Conservation (phyloP, 345 rosid genomes). For the Lepidium sativum region DNA sequence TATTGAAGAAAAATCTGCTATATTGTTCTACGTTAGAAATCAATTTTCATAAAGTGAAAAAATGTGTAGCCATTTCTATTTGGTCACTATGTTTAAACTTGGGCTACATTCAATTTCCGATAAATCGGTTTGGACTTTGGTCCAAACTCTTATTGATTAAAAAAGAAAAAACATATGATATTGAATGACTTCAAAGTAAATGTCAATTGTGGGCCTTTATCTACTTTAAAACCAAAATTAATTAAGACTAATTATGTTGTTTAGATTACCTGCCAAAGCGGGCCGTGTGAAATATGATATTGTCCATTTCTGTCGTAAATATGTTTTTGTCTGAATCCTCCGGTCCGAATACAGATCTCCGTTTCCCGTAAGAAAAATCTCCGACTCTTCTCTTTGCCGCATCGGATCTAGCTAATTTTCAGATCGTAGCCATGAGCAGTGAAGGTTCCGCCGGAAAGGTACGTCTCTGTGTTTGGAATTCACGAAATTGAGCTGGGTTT, state of each 20-base stretch:
- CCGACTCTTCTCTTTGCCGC: constrained; percentile 1
- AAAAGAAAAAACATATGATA: too few species aligned
- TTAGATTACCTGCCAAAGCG: background rate
- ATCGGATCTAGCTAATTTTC: background rate
- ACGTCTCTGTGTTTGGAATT: background rate
- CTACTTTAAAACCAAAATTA: background rate
- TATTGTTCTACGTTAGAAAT: too few species aligned
- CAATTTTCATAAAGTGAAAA: too few species aligned
- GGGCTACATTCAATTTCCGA: too few species aligned
- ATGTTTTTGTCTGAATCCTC: background rate
- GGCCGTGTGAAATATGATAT: background rate
- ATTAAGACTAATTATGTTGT: background rate
- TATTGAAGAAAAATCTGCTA: too few species aligned
- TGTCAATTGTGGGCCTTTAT: background rate
- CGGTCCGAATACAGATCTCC: background rate
- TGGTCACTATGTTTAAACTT: too few species aligned
- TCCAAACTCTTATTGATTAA: too few species aligned
- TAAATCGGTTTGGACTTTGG: too few species aligned
- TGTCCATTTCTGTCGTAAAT: background rate
- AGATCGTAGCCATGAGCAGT: background rate
- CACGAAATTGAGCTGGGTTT: background rate
- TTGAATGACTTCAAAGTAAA: background rate
- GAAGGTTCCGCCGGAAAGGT: constrained; percentile 21
- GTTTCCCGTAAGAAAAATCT: background rate
- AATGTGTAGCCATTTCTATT: too few species aligned